Evolutionary conservation across 768 basidiomycete genomes (phyloP).

Genomic region (Hemileccinum rubropunctum): DNA sequence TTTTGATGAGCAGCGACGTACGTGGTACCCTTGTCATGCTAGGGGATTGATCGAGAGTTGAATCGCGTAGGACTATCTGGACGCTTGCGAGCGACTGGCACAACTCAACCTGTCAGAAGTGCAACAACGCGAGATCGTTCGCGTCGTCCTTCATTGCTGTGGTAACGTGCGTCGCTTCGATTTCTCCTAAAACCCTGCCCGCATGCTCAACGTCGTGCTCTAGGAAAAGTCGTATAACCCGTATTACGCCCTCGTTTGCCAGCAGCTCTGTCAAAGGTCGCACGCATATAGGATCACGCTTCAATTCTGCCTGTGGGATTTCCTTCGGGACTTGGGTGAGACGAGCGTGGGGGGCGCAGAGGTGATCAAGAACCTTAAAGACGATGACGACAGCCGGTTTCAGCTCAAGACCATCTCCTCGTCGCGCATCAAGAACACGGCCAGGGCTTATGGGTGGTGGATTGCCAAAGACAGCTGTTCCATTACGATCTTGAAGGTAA

Average conservation of each 20-base stretch:
- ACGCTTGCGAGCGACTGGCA: slow-evolving; percentile 87
- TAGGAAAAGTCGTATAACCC: slow-evolving; percentile 91
- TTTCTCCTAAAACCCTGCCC: not conserved
- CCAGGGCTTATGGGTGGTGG: slow-evolving; percentile 90
- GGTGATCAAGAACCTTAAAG: slow-evolving; percentile 57
- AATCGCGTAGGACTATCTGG: slow-evolving; percentile 81
- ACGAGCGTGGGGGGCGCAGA: slow-evolving; percentile 75
- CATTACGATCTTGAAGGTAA: slow-evolving; percentile 81
- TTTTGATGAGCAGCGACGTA: slow-evolving; percentile 95
- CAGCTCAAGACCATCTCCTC: slow-evolving; percentile 54
- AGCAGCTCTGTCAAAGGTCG: slow-evolving; percentile 73
- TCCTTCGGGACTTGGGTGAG: slow-evolving; percentile 89
- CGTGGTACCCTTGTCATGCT: slow-evolving; percentile 20
- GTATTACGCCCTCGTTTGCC: slow-evolving; percentile 87
- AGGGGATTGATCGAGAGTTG: not conserved
- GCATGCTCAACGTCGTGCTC: not conserved
- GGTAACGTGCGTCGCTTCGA: slow-evolving; percentile 63
- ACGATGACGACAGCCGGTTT: slow-evolving; percentile 44
- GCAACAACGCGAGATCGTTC: slow-evolving; percentile 93
- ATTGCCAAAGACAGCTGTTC: slow-evolving; percentile 79
- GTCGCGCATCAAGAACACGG: slow-evolving; percentile 66
- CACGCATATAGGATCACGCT: slow-evolving; percentile 90
- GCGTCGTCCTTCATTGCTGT: slow-evolving; percentile 89
- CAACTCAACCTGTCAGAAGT: slow-evolving; percentile 82
- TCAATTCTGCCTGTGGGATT: slow-evolving; percentile 97